Conservation (phyloP, 495 filamentous ascomycete species). For the Penicillium paradoxum region DNA sequence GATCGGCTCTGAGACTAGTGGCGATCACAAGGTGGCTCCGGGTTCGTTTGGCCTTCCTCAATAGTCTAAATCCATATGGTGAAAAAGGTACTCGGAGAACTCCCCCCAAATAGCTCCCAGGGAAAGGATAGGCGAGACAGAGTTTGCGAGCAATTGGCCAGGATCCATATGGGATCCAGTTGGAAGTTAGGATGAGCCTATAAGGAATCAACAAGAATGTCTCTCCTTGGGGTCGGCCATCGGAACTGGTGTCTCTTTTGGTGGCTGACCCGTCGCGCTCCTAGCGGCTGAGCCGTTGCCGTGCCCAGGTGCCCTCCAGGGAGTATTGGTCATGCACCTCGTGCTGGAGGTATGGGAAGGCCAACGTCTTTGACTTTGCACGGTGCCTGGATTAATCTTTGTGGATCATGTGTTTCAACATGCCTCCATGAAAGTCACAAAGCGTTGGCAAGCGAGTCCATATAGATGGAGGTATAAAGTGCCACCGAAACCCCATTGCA, state of each 20-base stretch:
- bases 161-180: neutral
- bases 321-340: neutral
- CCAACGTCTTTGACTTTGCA: neutral
- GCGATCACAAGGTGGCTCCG: constrained; percentile 23
- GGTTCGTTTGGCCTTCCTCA: constrained; percentile 11
- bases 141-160: neutral
- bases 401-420: neutral
- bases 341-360: neutral
- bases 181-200: neutral
- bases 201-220: neutral
- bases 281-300: constrained; percentile 3
- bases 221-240: neutral
- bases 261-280: constrained; percentile 3
- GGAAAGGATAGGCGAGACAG: constrained; percentile 1
- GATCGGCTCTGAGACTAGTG: constrained; percentile 28
- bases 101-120: neutral
- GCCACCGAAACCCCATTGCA: too few relatives aligned
- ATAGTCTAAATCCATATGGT: constrained; percentile 1
- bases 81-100: neutral
- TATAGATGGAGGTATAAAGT: neutral
- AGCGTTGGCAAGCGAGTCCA: too few relatives aligned
- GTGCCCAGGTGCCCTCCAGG: neutral
- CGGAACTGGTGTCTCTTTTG: neutral
- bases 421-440: neutral
- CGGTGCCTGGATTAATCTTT: neutral